phyloP scores from a whole-genome alignment of 345 rosid genomes.

The Corchorus olitorius region DNA sequence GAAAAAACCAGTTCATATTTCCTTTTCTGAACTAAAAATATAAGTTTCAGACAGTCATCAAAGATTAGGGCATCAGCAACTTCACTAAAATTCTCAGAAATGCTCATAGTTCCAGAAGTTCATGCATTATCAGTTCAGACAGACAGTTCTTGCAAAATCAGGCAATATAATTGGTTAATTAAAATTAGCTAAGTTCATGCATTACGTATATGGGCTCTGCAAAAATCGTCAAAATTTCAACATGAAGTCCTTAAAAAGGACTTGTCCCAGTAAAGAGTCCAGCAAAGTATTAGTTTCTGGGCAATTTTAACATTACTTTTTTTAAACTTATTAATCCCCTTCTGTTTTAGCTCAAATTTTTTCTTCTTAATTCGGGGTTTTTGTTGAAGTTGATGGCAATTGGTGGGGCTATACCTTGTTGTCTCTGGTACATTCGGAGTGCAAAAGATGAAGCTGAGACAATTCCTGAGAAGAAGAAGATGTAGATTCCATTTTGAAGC shows the following conservation, averaged over 20 bases:
- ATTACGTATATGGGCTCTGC: background rate
- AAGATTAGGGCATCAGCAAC: slow-evolving; percentile 14
- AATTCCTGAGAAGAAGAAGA: slow-evolving; percentile 39
- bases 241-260: slow-evolving; percentile 26
- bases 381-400: slow-evolving; percentile 7
- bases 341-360: background rate
- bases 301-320: background rate
- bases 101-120: background rate
- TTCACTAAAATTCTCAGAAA: slow-evolving; percentile 10
- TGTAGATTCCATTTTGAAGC: slow-evolving; percentile 90
- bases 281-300: slow-evolving; percentile 8
- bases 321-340: background rate
- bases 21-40: background rate
- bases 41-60: background rate
- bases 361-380: background rate
- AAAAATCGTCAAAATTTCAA: slow-evolving; percentile 16
- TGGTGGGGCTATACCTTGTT: slow-evolving; percentile 77
- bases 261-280: slow-evolving; percentile 42
- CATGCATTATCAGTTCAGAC: slow-evolving; percentile 5
- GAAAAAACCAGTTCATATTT: background rate
- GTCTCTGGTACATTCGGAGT: slow-evolving; percentile 75
- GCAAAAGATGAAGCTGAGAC: slow-evolving; percentile 65
- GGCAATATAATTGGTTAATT: background rate
- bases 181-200: background rate
- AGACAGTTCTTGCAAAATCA: slow-evolving; percentile 14